These are phyloP conservation scores for Pelagophyceae sp. DNA, from an alignment of 352 stramenopile genomes.

Conservation along the genomic window DNA sequence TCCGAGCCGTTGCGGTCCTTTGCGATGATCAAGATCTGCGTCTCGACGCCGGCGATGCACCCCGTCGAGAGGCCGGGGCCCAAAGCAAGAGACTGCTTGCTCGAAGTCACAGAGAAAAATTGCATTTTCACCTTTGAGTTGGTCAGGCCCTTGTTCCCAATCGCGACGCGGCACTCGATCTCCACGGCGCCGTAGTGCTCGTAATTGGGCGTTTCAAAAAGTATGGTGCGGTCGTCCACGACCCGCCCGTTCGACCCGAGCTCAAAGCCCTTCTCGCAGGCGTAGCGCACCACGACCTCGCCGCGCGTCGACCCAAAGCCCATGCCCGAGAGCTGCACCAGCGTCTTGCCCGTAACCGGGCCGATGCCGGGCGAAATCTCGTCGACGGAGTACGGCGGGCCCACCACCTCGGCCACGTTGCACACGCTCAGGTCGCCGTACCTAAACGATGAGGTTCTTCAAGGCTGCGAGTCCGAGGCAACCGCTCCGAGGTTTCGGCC, in stretches of 20 bases:
- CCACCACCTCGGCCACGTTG: constrained; percentile 84
- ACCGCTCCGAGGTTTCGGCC: too few species aligned
- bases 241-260: constrained; percentile 60
- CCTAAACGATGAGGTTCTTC: too few species aligned
- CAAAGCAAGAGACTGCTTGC: constrained; percentile 79
- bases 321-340: constrained; percentile 75
- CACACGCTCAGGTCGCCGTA: constrained; percentile 79
- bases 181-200: constrained; percentile 78
- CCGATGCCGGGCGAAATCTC: constrained; percentile 74
- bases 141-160: constrained; percentile 79
- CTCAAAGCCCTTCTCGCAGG: constrained; percentile 82
- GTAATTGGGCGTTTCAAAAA: constrained; percentile 81
- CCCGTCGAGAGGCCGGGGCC: constrained; percentile 77
- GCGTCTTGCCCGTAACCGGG: constrained; percentile 81
- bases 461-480: too few species aligned
- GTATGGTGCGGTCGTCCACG: constrained; percentile 66
- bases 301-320: constrained; percentile 68
- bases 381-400: constrained; percentile 86
- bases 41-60: constrained; percentile 56
- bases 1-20: constrained; percentile 73
- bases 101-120: constrained; percentile 86
- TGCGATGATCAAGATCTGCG: constrained; percentile 78
- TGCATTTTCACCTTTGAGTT: constrained; percentile 80
- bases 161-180: constrained; percentile 65
- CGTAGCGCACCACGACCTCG: constrained; percentile 74